Base-by-base conservation (phyloP, 2,329 filamentous ascomycete species). In the Sporothrix luriei region DNA sequence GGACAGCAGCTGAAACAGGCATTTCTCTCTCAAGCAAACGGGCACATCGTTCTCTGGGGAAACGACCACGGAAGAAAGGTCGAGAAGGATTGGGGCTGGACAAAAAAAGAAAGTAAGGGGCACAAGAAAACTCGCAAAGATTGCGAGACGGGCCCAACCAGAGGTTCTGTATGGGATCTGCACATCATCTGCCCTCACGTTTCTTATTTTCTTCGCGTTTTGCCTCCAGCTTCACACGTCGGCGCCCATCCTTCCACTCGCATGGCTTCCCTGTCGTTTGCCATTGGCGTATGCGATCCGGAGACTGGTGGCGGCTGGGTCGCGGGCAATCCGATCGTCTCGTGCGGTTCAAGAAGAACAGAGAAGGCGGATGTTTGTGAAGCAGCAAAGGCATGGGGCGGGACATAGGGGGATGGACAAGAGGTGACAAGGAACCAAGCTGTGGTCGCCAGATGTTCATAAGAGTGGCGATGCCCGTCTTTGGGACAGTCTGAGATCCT, bases 311-410 rank as follows among this genome's bases (percentile, higher is more conserved):
- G 14, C 59, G 21, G 59, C 6, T 62, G 59, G 59, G 40, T 48
- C 21, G 43, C 24, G 46, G 16, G 61, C 3, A 24, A 51, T 65
- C 59, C 40, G 40, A 62, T 62, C 59, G 59, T 48, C 59, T 62
- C 40, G 24, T 33, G 61, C 43, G 43, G 43, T 11, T 16, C 43
- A 64, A n/a, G 16, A 64, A 43, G 19, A n/a, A 43, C 43, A 29
- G 14, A 33, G 61, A 48, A 33, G 43, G n/a, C n/a, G n/a, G n/a
- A 33, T 16, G 24, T 21, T 33, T 24, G 43, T 49, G 24, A 29
- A 33, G 40, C 13, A 29, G 40, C 3, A 19, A 11, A 21, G 46
- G 26, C 24, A 19, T 24, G 4, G 43, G 43, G n/a, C 16, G 24
- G 26, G 21, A 48, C 26, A 16, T 26, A 49, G 26, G 16, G 16